Evolutionary conservation across 352 stramenopile species (phyloP).

Genomic region (Poterioochromonas sp.): DNA sequence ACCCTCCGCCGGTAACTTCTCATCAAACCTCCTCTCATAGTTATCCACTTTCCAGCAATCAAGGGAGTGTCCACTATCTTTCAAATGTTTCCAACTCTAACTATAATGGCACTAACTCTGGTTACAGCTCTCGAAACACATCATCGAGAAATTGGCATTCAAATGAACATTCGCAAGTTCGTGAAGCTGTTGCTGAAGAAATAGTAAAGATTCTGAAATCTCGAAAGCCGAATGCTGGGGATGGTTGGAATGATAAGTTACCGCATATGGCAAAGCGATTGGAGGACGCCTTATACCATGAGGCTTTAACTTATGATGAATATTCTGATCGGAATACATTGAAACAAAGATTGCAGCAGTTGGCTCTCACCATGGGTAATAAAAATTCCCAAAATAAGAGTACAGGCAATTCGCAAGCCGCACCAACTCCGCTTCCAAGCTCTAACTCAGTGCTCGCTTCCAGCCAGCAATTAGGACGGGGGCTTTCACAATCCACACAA

Average conservation of each 20-base stretch:
- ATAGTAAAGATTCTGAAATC: conserved; percentile 74
- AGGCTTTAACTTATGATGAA: conserved; percentile 70
- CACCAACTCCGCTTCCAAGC: no score
- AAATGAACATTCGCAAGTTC: conserved; percentile 25
- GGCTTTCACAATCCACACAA: background rate
- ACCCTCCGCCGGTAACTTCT: no score
- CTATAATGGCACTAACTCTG: no score
- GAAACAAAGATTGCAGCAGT: conserved; percentile 84
- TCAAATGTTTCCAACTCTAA: no score
- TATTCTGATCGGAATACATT: conserved; percentile 89
- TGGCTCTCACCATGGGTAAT: conserved; percentile 70
- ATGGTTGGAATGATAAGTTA: conserved; percentile 91
- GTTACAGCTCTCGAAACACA: background rate
- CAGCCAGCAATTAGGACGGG: background rate
- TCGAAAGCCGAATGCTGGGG: conserved; percentile 82
- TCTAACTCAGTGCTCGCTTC: no score
- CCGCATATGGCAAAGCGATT: conserved; percentile 93
- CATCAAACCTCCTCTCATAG: no score
- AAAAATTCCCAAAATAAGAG: background rate
- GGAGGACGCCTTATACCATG: conserved; percentile 89
- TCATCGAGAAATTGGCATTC: conserved; percentile 18
- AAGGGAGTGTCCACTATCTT: no score
- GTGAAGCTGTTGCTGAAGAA: conserved; percentile 33
- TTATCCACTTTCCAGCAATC: no score
- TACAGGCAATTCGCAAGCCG: background rate